phyloP scores from a whole-genome alignment of 257 asterid genomes.

The Plantago elongata region DNA sequence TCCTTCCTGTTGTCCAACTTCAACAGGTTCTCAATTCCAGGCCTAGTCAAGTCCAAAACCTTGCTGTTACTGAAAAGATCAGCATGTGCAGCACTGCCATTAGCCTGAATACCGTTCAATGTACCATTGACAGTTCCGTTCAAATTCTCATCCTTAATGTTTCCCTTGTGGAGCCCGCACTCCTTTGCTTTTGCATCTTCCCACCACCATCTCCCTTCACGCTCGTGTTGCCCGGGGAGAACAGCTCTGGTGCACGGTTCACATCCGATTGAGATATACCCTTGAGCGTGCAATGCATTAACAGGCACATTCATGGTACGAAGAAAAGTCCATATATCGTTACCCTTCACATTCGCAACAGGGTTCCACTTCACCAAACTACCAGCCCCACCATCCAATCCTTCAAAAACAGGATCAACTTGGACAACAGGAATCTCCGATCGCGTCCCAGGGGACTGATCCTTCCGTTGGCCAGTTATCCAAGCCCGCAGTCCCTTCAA shows the following conservation, averaged over 20 bases:
- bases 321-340: constrained; percentile 41
- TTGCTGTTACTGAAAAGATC: constrained; percentile 27
- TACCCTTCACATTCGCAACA: constrained; percentile 43
- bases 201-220: constrained; percentile 69
- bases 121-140: constrained; percentile 25
- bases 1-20: constrained; percentile 34
- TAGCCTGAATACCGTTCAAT: constrained; percentile 17
- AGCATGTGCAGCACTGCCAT: constrained; percentile 19
- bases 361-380: constrained; percentile 57
- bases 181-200: constrained; percentile 56
- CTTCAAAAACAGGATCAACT: constrained; percentile 50
- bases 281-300: constrained; percentile 39
- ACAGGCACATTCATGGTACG: constrained; percentile 50
- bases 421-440: constrained; percentile 46
- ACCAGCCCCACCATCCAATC: constrained; percentile 48
- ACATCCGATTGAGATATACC: constrained; percentile 46
- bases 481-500: constrained; percentile 45
- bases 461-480: constrained; percentile 57
- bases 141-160: constrained; percentile 31
- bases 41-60: constrained; percentile 31
- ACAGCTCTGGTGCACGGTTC: constrained; percentile 54
- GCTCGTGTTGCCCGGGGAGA: constrained; percentile 49
- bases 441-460: constrained; percentile 54
- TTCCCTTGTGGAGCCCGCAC: constrained; percentile 54
- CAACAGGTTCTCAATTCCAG: constrained; percentile 47